These are phyloP conservation scores for Xerocomellus chrysenteron DNA, from an alignment of 768 basidiomycete genomes.

Conservation along the genomic window DNA sequence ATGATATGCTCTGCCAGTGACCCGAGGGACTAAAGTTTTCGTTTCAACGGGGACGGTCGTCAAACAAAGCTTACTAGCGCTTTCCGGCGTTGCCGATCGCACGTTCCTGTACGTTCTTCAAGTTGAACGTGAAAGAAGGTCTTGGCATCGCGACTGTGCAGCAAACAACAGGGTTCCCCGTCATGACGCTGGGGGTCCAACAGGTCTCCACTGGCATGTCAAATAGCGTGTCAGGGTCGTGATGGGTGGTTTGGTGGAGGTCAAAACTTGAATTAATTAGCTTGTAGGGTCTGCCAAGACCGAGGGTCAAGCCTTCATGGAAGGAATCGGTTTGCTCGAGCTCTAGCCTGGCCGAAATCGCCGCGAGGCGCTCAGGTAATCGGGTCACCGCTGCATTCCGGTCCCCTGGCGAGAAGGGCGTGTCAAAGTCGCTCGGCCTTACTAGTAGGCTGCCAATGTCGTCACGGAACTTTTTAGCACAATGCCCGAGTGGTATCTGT, in stretches of 20 bases:
- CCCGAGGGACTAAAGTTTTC: too few species aligned
- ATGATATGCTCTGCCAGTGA: too few species aligned
- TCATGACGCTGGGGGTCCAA: background rate
- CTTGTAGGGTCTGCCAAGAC: background rate
- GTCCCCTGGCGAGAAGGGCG: background rate
- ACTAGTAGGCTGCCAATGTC: background rate
- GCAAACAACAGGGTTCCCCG: background rate
- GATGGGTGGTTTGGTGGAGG: background rate
- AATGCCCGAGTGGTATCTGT: background rate
- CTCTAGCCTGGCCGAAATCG: conserved; percentile 1
- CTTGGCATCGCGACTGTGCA: background rate
- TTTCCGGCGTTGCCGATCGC: too few species aligned
- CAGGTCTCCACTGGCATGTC: background rate
- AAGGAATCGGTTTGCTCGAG: background rate
- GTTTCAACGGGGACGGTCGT: too few species aligned
- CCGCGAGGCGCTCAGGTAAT: background rate
- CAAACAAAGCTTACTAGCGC: background rate
- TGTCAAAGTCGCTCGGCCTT: background rate
- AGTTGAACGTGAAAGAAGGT: too few species aligned
- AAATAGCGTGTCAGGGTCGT: background rate
- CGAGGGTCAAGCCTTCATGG: background rate
- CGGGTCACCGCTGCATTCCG: background rate
- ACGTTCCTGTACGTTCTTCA: background rate
- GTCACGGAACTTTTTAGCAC: background rate
- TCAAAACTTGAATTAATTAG: too few species aligned